Base-by-base conservation (phyloP, 2,329 filamentous ascomycete genomes). In the Sordariomycetes sp. region DNA sequence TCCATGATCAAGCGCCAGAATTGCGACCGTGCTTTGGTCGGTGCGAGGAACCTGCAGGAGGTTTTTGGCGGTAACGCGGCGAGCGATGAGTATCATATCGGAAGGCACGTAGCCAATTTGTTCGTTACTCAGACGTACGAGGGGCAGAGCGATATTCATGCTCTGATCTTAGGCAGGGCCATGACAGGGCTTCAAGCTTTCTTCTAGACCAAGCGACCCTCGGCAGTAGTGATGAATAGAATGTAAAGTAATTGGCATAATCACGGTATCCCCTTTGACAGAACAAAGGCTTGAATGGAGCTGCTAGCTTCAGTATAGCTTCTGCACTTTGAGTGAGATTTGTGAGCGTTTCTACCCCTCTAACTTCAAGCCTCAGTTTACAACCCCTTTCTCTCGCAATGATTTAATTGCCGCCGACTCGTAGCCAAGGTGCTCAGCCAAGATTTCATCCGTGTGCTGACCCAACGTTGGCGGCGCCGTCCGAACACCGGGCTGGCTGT, bases 61-160 rank as follows among this genome's bases (percentile, higher is more conserved):
- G 72, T 94, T 16, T 93, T 94, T 61, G 87, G 87, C 36, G 87
- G 87, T 15, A 94, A 94, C 52, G 87, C 87, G 17, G 84, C 87
- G 27, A 90, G 85, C 49, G 87, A 94, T 47, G 87, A 94, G 61
- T 94, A 93, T 53, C 78, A 79, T 40, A 93, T 94, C 49, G 87
- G 83, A 15, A 75, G 87, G 43, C 87, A 94, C 61, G 86, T 92
- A 35, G 79, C 86, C 35, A 94, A 94, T 55, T 57, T 94, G 42
- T 94, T 92, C 55, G 86, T 94, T 28, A 88, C 86, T 33, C 86
- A 94, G 62, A 94, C 86, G 1, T 94, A 94, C 47, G 87, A 94
- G 61, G 86, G 86, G 11, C 86, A 94, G 59, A 92, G 85, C 51
- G 86, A 94, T 60, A 94, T 94, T 49, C 86, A 94, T 54, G 72